A percentile compares a stretch with the other conserved stretches of the same genome.
phyloP scores from a whole-genome alignment of 2,329 filamentous ascomycete genomes.

The Botrytis cinerea region DNA sequence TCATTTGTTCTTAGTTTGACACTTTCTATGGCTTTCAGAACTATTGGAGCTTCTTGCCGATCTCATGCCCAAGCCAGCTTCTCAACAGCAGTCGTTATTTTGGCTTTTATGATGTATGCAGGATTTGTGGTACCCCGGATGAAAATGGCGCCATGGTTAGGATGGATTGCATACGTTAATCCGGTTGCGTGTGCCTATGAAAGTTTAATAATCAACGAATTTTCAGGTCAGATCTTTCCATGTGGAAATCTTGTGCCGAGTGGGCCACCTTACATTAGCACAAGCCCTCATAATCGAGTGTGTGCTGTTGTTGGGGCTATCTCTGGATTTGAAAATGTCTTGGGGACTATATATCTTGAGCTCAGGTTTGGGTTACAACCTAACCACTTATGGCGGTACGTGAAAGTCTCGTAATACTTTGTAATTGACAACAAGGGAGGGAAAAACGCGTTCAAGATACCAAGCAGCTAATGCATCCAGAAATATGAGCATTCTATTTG shows the following conservation, averaged over 20 bases:
- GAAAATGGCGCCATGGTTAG: constrained; percentile 75
- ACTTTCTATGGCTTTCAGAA: constrained; percentile 85
- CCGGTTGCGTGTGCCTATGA: constrained; percentile 77
- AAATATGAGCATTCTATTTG: constrained; percentile 70
- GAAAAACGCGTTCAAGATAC: neutral
- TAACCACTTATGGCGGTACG: constrained; percentile 60
- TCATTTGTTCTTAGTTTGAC: constrained; percentile 43
- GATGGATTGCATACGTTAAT: constrained; percentile 72
- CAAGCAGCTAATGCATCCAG: constrained; percentile 22
- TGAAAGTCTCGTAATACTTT: neutral
- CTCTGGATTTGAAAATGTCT: constrained; percentile 53
- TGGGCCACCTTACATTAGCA: constrained; percentile 26
- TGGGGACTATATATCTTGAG: constrained; percentile 53
- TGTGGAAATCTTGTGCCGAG: constrained; percentile 35
- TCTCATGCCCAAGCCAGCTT: constrained; percentile 67
- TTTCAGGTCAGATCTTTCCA: constrained; percentile 44
- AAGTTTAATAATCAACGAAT: constrained; percentile 81
- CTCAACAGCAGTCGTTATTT: constrained; percentile 54
- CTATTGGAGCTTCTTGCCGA: constrained; percentile 72
- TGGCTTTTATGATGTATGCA: constrained; percentile 39
- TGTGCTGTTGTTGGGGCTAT: constrained; percentile 62
- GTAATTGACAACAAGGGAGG: neutral
- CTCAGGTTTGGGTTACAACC: constrained; percentile 58
- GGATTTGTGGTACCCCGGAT: constrained; percentile 48
- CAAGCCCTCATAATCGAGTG: constrained; percentile 40